Evolutionary conservation across 192 early-diverging fungal genomes (phyloP).

Genomic region (Paraglomus brasilianum): DNA sequence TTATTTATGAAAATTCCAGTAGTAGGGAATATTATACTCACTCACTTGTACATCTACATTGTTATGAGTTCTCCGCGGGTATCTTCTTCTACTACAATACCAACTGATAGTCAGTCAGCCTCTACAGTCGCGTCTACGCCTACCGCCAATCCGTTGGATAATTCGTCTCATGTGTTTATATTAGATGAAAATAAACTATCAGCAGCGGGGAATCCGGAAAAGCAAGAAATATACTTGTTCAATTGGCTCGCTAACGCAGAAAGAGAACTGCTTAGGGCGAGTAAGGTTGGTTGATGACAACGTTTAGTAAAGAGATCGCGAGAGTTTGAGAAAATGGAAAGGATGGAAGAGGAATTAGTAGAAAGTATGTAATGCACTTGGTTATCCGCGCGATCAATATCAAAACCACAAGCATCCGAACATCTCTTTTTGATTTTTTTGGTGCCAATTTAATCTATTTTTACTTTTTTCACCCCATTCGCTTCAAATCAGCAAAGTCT

Average conservation of each 20-base stretch:
- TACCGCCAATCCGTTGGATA: no score
- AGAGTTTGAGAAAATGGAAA: slow-evolving; percentile 3
- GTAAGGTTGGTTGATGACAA: slow-evolving; percentile 40
- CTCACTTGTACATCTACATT: no score
- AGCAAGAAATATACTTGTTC: slow-evolving; percentile 82
- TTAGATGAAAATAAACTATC: slow-evolving; percentile 52
- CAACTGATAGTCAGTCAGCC: no score
- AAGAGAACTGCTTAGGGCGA: slow-evolving; percentile 58
- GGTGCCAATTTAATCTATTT: neutral
- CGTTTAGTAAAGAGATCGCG: neutral
- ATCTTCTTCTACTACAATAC: no score
- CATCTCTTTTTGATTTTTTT: neutral
- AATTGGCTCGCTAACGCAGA: slow-evolving; percentile 89
- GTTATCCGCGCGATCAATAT: neutral
- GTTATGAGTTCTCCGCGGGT: no score
- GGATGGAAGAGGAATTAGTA: neutral
- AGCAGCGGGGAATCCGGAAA: slow-evolving; percentile 46
- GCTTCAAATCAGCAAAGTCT: slow-evolving; percentile 47
- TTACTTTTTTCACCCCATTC: neutral
- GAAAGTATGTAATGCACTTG: neutral
- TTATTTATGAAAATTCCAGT: no score
- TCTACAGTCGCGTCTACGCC: no score
- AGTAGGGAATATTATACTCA: no score
- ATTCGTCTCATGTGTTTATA: slow-evolving; percentile 31
- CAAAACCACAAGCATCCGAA: neutral